phyloP scores from a whole-genome alignment of 257 asterid species.

The Solanum appendiculatum region DNA sequence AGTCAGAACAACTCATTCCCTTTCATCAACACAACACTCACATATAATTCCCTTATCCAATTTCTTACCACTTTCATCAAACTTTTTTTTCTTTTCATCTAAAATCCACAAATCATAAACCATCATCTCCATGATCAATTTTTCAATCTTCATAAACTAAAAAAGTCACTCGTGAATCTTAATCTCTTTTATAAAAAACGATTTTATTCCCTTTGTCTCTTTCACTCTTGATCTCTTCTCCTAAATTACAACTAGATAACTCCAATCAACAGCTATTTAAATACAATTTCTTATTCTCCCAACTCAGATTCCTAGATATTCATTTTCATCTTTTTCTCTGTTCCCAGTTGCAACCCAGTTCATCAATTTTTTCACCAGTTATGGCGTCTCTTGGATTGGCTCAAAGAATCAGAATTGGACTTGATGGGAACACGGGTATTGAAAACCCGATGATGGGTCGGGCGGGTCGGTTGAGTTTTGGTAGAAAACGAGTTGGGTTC shows the following conservation, averaged over 20 bases:
- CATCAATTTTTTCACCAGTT: neutral
- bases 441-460: neutral
- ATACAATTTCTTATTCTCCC: neutral
- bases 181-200: neutral
- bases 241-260: neutral
- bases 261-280: neutral
- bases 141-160: neutral
- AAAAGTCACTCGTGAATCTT: neutral
- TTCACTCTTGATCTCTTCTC: neutral
- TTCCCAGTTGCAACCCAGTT: neutral
- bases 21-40: too few relatives aligned
- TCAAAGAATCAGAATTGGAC: constrained; percentile 14
- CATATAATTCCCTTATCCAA: too few relatives aligned
- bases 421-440: neutral
- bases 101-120: neutral
- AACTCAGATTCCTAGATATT: constrained; percentile 35
- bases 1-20: too few relatives aligned
- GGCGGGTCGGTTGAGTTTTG: neutral
- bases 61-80: too few relatives aligned
- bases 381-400: constrained; percentile 36
- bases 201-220: too few relatives aligned
- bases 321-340: constrained; percentile 11
- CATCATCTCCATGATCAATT: neutral
- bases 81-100: neutral
- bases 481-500: constrained; percentile 29